Evolutionary conservation across 73 alveolate genomes (phyloP), one percentile per base, ranked within the genome.

Genomic region (Paramecium pentaurelia): DNA sequence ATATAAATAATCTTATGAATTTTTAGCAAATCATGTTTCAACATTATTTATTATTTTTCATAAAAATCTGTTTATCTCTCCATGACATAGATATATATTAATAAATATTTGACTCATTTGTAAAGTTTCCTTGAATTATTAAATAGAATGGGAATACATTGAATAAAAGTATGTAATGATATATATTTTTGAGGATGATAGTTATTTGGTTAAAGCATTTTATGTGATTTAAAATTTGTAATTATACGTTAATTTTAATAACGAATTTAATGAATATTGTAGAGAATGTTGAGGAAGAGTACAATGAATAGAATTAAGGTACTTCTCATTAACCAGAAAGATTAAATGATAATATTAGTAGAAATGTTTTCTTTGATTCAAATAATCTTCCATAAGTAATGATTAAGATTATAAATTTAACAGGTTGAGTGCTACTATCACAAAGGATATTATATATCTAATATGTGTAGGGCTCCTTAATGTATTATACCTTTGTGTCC

Each of bases 401-500:
- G 70, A 54, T 54, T 18, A 3, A 54, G 70, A 54, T 16, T 54
- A 49, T 49, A 49, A 49, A 49, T n/a, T 40, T 16, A 49, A 49
- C 25, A 49, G 60, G 90, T 77, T 42, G 90, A 77, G 18, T 77
- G 90, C 14, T 45, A 38, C 40, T 77, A 77, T 32, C 90, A 77
- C 28, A 77, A 77, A 42, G 90, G 90, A 38, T 42, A 77, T 10
- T 77, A 42, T 12, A 77, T 77, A 32, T 20, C 71, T 7, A 77
- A 77, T 22, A 10, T 44, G 10, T 80, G 91, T 36, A 45, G 58
- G 38, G 77, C 54, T 2, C 91, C 91, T 22, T 40, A 80, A 80
- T 80, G 91, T n/a, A 22, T 80, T 10, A 80, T 80, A 27, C 90
- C 90, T n/a, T 32, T 77, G 40, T 77, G 90, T 45, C 90, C 90